Base-by-base conservation (phyloP, 2,329 filamentous ascomycete species). In the Diaporthe sp. region DNA sequence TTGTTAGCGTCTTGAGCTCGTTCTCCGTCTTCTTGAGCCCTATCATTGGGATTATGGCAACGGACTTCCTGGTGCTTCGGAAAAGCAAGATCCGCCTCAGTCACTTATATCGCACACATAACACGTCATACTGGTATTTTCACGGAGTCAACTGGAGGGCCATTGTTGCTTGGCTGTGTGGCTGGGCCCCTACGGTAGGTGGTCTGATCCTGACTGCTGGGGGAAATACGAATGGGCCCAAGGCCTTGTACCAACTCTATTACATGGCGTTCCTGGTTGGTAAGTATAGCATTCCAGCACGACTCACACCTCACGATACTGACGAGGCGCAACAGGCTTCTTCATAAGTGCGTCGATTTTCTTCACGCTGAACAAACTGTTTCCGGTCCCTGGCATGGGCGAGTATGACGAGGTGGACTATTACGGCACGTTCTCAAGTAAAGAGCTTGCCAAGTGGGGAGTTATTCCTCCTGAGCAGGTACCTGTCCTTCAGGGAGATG, bases 221-320 rank as follows among this genome's bases (percentile, higher is more conserved):
- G 28, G 79, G 81, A 58, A 81, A 70, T 3, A 73, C 44, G 3
- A 57, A 80, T 72, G 84, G 85, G 5, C 82, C 85, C 4, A 80
- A 80, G 42, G 80, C 80, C 4, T 76, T 87, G 49, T 84, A 83
- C n/a, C 81, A 88, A 78, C 77, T 88, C 25, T 88, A 88, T 77
- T 87, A 85, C 74, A 85, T 86, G 81, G 85, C 87, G 0, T 88
- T 88, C 75, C 82, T 88, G 17, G 81, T 87, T 22, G 87, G 86
- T 74, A 58, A 71, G 75, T 39, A 7, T 12, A n/a, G 19, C 55
- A 19, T 7, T 73, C 79, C 25, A 68, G 73, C 42, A 77, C 5
- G 1, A 1, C 22, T 10, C 10, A 6, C 2, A 1, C 78, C 77
- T 34, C 12, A 13, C 9, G 2, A 7, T 49, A 34, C 57, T 75